These are phyloP conservation scores for Blepharisma undulans DNA, from an alignment of 169 alveolate species.

Conservation along the genomic window DNA sequence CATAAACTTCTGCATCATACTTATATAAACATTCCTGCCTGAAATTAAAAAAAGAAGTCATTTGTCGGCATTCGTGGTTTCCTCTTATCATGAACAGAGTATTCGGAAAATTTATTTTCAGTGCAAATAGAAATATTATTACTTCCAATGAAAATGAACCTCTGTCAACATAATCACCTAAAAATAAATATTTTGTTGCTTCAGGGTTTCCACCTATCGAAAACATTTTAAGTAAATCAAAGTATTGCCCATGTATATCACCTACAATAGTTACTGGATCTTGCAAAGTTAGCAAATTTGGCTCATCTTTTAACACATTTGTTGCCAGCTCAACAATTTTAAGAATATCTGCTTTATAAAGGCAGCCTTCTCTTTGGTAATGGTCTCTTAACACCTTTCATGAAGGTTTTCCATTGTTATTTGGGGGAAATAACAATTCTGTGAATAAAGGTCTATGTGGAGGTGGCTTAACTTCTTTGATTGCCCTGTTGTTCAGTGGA, in stretches of 20 bases:
- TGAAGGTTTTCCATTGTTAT: slow-evolving; percentile 34
- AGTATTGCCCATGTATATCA: slow-evolving; percentile 95
- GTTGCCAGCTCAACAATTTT: slow-evolving; percentile 79
- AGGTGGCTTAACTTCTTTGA: slow-evolving; percentile 81
- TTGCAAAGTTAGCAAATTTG: slow-evolving; percentile 82
- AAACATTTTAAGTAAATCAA: slow-evolving; percentile 65
- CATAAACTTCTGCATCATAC: slow-evolving; percentile 91
- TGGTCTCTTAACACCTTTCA: slow-evolving; percentile 16
- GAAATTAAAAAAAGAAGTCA: slow-evolving; percentile 97
- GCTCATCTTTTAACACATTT: slow-evolving; percentile 82
- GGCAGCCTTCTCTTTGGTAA: slow-evolving; percentile 82
- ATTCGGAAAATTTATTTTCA: slow-evolving; percentile 89
- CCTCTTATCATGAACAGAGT: slow-evolving; percentile 91
- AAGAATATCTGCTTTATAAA: slow-evolving; percentile 81
- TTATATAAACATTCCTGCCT: slow-evolving; percentile 95
- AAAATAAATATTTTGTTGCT: slow-evolving; percentile 84
- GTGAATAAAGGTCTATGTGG: slow-evolving; percentile 68
- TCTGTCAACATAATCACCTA: slow-evolving; percentile 98
- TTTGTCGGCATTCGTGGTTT: slow-evolving; percentile 97
- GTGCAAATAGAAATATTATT: slow-evolving; percentile 81
- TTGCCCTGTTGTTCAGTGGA: slow-evolving; percentile 83
- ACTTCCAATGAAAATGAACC: slow-evolving; percentile 95
- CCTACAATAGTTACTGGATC: slow-evolving; percentile 93
- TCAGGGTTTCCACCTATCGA: slow-evolving; percentile 57
- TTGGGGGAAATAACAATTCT: slow-evolving; percentile 40